Evolutionary conservation across 805 yeast genomes (phyloP).

Genomic region (Ogataea sp.): DNA sequence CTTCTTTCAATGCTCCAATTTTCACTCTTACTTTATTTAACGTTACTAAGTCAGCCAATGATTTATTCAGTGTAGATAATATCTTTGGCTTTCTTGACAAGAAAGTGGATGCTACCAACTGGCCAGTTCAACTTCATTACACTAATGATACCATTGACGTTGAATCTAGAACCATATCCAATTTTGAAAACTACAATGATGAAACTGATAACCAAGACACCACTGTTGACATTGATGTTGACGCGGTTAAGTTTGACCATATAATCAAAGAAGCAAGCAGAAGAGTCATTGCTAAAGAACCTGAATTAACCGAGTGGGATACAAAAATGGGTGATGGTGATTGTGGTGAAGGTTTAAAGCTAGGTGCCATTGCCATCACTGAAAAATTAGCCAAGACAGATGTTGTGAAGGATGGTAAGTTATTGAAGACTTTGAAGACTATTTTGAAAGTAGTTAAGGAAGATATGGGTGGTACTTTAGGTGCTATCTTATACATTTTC

Average conservation of each 20-base stretch:
- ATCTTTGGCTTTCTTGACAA: slow-evolving; percentile 24
- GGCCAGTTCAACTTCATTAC: slow-evolving; percentile 20
- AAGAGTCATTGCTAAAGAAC: slow-evolving; percentile 25
- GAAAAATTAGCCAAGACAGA: slow-evolving; percentile 15
- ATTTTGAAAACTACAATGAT: slow-evolving; percentile 22
- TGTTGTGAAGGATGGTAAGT: slow-evolving; percentile 18
- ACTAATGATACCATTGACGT: slow-evolving; percentile 11
- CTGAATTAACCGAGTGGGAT: slow-evolving; percentile 31
- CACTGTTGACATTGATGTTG: slow-evolving; percentile 13
- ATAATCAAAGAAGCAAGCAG: slow-evolving; percentile 20
- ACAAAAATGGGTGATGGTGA: slow-evolving; percentile 38
- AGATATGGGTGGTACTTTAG: slow-evolving; percentile 33
- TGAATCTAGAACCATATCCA: slow-evolving; percentile 16
- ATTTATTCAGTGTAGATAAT: slow-evolving; percentile 12
- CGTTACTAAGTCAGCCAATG: slow-evolving; percentile 21
- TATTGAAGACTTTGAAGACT: slow-evolving; percentile 16
- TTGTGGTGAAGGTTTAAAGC: slow-evolving; percentile 30
- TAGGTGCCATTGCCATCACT: slow-evolving; percentile 25
- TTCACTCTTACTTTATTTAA: slow-evolving; percentile 30
- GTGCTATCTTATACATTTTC: slow-evolving; percentile 29
- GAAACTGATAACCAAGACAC: background rate
- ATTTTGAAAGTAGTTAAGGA: slow-evolving; percentile 23
- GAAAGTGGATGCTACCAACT: slow-evolving; percentile 22
- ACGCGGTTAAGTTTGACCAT: slow-evolving; percentile 7
- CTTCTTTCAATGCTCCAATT: slow-evolving; percentile 30